Conservation (phyloP, 2,329 filamentous ascomycete species). For the Ophiocordyceps unilateralis region DNA sequence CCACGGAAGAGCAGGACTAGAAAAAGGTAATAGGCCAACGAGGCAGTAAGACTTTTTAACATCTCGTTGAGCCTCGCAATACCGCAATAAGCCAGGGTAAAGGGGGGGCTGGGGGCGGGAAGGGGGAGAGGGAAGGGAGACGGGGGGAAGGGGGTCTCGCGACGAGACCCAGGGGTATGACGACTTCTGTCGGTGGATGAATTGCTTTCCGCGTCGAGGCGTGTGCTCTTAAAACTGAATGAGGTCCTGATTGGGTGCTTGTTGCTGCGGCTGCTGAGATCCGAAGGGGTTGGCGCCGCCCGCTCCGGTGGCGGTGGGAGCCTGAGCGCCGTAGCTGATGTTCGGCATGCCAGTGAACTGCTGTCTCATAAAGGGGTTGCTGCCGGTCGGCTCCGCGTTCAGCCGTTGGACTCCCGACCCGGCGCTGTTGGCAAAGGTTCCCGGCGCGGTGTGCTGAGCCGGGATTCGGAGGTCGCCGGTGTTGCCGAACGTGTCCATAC, state of each 20-base stretch:
- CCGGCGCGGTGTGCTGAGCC: conserved; percentile 88
- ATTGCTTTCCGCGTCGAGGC: not conserved
- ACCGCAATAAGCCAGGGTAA: conserved; percentile 1
- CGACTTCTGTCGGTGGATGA: not conserved
- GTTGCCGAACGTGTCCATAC: conserved; percentile 94
- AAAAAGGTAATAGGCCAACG: not conserved
- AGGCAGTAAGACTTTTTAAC: conserved; percentile 1
- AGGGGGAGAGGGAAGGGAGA: too few relatives aligned
- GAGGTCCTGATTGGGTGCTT: conserved; percentile 36
- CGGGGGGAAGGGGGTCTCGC: not conserved
- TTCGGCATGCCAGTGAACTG: conserved; percentile 67
- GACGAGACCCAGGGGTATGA: not conserved
- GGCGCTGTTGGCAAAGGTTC: conserved; percentile 91
- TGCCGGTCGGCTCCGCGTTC: conserved; percentile 55
- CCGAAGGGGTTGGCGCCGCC: conserved; percentile 41
- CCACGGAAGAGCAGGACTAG: not conserved
- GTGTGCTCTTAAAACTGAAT: conserved; percentile 42
- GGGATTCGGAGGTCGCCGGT: conserved; percentile 92
- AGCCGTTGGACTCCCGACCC: conserved; percentile 62
- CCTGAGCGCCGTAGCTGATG: conserved; percentile 33
- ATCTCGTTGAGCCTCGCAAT: not conserved
- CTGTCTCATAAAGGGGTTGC: conserved; percentile 75
- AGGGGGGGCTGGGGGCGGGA: too few relatives aligned
- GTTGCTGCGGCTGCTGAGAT: conserved; percentile 28
- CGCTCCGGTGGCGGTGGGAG: conserved; percentile 37